These are phyloP conservation scores for Sisymbrium irio DNA, from an alignment of 345 rosid genomes.

Conservation along the genomic window DNA sequence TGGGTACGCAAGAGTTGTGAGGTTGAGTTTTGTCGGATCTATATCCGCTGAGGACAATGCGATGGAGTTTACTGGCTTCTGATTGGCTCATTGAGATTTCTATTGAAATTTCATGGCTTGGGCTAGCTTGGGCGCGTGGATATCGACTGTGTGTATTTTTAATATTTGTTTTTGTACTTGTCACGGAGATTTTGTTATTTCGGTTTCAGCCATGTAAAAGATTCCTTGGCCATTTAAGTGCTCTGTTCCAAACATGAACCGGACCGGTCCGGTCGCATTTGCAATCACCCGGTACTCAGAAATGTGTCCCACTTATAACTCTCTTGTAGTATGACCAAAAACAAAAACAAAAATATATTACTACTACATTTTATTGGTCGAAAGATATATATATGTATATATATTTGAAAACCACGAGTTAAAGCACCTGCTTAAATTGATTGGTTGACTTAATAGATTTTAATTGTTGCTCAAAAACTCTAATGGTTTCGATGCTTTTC, in stretches of 20 bases:
- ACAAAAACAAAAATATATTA: not conserved
- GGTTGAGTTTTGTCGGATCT: constrained; percentile 47
- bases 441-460: too few species aligned
- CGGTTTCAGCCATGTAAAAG: constrained; percentile 28
- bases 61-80: constrained; percentile 32
- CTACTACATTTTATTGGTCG: not conserved
- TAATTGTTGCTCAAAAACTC: too few species aligned
- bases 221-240: not conserved
- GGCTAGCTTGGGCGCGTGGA: constrained; percentile 8
- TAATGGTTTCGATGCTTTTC: not conserved
- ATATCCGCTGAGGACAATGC: constrained; percentile 28
- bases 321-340: not conserved
- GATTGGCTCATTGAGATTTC: constrained; percentile 38
- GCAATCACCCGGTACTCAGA: not conserved
- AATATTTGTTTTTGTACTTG: not conserved
- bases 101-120: constrained; percentile 8
- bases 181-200: not conserved
- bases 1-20: constrained; percentile 39
- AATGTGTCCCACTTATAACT: not conserved
- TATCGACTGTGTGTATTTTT: not conserved
- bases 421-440: not conserved
- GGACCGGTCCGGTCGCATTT: not conserved
- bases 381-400: not conserved
- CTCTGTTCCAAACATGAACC: not conserved
- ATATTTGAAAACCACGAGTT: not conserved